Base-by-base conservation (phyloP, 768 basidiomycete species). In the Tephrocybe sp. region DNA sequence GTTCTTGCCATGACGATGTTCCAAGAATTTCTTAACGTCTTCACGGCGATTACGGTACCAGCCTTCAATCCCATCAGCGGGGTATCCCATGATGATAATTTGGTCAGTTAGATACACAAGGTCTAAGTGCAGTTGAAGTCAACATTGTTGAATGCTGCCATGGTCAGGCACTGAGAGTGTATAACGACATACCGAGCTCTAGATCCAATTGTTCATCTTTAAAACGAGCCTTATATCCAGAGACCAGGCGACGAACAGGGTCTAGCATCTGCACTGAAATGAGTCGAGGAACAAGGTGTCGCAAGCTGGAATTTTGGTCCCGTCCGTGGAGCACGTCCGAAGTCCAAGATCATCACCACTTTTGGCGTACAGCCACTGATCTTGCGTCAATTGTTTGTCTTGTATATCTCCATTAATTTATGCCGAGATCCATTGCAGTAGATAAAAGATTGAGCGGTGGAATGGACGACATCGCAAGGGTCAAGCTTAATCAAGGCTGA, bases 71-170 rank as follows among this genome's bases (percentile, higher is more conserved):
- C 92, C 92, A 1, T 74, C 67, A 0, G 92, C 90, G 0, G 92
- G 92, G 63, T 86, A 93, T 18, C 92, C 92, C 84, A 86, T 86
- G 51, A 86, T 82, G 41, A 90, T 83, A 54, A 91, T 68, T 42
- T 76, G 76, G 57, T 88, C 83, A 0, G 88, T 91, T 5, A 91
- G 77, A 69, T 85, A 83, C 21, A 79, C 79, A 4, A 88, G 69
- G 56, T 85, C 83, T 69, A 15, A 19, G 23, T 18, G 16, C 16
- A n/a, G n/a, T n/a, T n/a, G n/a, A n/a, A n/a, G n/a, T n/a, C n/a
- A n/a, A n/a, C n/a, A n/a, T n/a, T n/a, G n/a, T n/a, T n/a, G n/a
- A n/a, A n/a, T n/a, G n/a, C n/a, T n/a, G n/a, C n/a, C n/a, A n/a
- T n/a, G n/a, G n/a, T n/a, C n/a, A n/a, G n/a, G n/a, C n/a, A n/a